These are phyloP conservation scores for Salpingoeca rosetta DNA, from an alignment of 78 protist species.

Conservation along the genomic window DNA sequence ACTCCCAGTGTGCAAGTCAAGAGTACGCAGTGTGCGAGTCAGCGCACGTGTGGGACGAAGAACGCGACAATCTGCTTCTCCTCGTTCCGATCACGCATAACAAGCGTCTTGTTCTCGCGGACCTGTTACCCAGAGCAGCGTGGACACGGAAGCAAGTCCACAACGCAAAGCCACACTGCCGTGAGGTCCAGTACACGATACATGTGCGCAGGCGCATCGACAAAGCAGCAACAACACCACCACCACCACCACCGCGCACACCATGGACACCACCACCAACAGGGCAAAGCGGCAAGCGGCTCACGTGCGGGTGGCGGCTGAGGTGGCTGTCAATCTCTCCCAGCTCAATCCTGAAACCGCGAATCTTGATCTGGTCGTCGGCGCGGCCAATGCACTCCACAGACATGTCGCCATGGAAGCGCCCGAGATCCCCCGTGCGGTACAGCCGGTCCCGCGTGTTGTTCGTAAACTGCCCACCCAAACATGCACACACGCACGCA, in stretches of 20 bases:
- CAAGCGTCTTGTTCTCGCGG: constrained; percentile 48
- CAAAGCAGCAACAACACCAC: background rate
- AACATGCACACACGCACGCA: too few species aligned
- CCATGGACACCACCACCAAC: too few species aligned
- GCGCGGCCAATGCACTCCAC: constrained; percentile 63
- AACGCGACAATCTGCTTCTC: constrained; percentile 36
- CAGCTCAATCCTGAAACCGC: constrained; percentile 67
- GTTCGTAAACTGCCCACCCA: background rate
- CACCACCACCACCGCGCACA: too few species aligned
- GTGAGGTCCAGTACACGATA: too few species aligned
- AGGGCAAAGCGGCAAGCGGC: too few species aligned
- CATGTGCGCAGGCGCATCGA: background rate
- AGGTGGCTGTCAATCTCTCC: constrained; percentile 52
- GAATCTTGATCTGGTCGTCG: constrained; percentile 61
- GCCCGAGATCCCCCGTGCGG: constrained; percentile 60
- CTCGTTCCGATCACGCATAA: constrained; percentile 26
- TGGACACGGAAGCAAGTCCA: background rate
- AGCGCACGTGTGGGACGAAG: constrained; percentile 35
- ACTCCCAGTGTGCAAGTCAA: too few species aligned
- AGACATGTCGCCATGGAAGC: constrained; percentile 41
- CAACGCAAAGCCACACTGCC: too few species aligned
- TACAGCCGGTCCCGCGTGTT: constrained; percentile 34
- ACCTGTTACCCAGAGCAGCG: background rate
- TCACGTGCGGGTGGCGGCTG: constrained; percentile 11
- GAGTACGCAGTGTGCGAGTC: too few species aligned